These are phyloP conservation scores for Beauveria sp. DNA, from an alignment of 2,329 filamentous ascomycete species.

Conservation along the genomic window DNA sequence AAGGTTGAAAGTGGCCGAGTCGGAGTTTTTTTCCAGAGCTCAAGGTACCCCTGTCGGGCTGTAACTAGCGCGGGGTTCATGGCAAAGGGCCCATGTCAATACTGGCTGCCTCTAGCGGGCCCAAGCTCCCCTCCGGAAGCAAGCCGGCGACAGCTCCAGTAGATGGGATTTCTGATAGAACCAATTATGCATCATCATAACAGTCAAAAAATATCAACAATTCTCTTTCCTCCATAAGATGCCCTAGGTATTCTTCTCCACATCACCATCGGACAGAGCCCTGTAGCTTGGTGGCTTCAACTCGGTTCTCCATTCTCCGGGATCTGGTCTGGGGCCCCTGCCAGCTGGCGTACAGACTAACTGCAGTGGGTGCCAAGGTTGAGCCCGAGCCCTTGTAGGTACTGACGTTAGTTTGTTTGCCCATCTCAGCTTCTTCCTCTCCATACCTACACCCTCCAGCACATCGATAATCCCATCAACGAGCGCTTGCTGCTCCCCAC, in stretches of 20 bases:
- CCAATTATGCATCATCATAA: neutral
- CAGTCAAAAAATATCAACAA: too few relatives aligned
- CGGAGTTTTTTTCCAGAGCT: too few relatives aligned
- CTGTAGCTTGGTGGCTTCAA: too few relatives aligned
- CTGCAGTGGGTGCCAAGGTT: neutral
- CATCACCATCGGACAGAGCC: neutral
- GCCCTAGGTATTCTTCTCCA: neutral
- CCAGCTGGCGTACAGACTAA: neutral
- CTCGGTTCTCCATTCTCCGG: neutral
- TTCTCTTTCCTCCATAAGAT: too few relatives aligned
- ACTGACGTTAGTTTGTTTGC: constrained; percentile 4
- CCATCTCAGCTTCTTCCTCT: neutral
- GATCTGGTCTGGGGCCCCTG: neutral
- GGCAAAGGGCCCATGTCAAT: too few relatives aligned
- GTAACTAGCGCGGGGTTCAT: too few relatives aligned
- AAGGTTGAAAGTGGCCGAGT: too few relatives aligned
- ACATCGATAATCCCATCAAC: neutral
- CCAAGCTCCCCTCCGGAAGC: neutral
- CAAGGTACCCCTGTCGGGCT: neutral
- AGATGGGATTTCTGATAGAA: too few relatives aligned
- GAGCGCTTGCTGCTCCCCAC: neutral
- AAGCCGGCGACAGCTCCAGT: too few relatives aligned
- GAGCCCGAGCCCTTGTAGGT: constrained; percentile 2
- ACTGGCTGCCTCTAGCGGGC: neutral
- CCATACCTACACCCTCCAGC: neutral